Evolutionary conservation across 2,329 filamentous ascomycete species (phyloP), one percentile per base, ranked within the genome.

Genomic region (Rasamsonia emersonii): DNA sequence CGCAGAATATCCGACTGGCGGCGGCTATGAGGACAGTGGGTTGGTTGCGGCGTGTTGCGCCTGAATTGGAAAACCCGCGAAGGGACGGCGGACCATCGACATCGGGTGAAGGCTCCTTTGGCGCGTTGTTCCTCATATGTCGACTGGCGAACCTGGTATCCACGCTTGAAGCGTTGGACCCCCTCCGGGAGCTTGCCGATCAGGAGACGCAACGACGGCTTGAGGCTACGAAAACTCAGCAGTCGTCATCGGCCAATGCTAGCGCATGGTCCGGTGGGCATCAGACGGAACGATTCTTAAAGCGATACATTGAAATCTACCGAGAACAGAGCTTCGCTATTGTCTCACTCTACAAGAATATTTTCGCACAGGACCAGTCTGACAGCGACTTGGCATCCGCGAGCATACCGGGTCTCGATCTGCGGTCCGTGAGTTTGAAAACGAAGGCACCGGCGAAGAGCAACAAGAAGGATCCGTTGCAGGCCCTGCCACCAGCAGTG

Each of bases 251-350:
- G 3, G 45, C 43, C 3, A 40, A 37, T 24, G 36, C 38, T 5
- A 45, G 40, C 18, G 39, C 47, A 2, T 62, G 58, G 59, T 54
- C 56, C 1, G 51, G 76, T 1, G 89, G 89, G 0, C 86, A 93
- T 50, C 91, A 96, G 56, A 95, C 88, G 1, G 91, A 96, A 57
- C 75, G 86, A 31, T 98, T 86, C 49, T 65, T 98, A 25, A 98
- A 96, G 58, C 75, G 88, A 28, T 98, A 93, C 58, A 84, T 98
- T 47, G 91, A 98, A 54, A 86, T 98, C 17, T 96, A 96, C 56
- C 82, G 91, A 32, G 91, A 98, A 59, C 91, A 98, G 59, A 94
- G 85, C 53, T 98, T 98, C 56, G 83, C 81, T 25, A 93, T 96
- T 38, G 77, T 96, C 17, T 93, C 86, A 37, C 86, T 96, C 71